phyloP scores from a whole-genome alignment of 2,329 filamentous ascomycete species.

The Nakataea oryzae region DNA sequence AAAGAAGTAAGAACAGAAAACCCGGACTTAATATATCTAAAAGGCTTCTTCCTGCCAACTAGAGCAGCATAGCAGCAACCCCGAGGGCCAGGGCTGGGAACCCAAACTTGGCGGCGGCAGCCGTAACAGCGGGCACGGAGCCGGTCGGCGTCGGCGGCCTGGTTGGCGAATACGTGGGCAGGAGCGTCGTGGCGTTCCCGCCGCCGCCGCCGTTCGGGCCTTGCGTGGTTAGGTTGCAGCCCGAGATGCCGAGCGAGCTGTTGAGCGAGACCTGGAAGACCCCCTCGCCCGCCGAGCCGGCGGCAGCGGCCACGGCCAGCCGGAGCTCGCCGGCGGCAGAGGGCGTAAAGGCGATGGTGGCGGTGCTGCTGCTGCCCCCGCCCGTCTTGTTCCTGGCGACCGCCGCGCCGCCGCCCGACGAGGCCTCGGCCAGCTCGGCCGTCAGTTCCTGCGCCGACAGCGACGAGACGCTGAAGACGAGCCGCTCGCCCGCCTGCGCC shows the following conservation, averaged over 20 bases:
- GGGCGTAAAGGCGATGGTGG: constrained; percentile 3
- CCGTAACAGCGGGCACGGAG: background rate
- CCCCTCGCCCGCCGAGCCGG: constrained; percentile 6
- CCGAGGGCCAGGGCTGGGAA: background rate
- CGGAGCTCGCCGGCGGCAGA: constrained; percentile 2
- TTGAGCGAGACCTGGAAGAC: constrained; percentile 10
- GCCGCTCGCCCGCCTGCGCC: constrained; percentile 5
- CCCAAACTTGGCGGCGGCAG: background rate
- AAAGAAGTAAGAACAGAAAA: background rate
- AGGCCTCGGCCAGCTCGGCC: constrained; percentile 6
- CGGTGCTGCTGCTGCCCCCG: background rate
- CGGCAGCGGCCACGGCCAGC: constrained; percentile 5
- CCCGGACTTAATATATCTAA: background rate
- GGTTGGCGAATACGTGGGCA: background rate
- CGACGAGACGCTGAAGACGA: constrained; percentile 7
- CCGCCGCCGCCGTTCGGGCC: background rate
- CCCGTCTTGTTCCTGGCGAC: constrained; percentile 7
- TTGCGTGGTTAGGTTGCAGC: constrained; percentile 7
- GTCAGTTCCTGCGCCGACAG: constrained; percentile 7
- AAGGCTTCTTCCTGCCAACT: background rate
- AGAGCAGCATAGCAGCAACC: background rate
- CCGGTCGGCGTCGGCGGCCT: background rate
- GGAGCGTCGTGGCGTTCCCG: background rate
- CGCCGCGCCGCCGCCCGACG: constrained; percentile 1
- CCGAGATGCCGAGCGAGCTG: constrained; percentile 9